These are phyloP conservation scores for Helichrysum umbraculigerum DNA, from an alignment of 129 eudicot species.

Conservation along the genomic window DNA sequence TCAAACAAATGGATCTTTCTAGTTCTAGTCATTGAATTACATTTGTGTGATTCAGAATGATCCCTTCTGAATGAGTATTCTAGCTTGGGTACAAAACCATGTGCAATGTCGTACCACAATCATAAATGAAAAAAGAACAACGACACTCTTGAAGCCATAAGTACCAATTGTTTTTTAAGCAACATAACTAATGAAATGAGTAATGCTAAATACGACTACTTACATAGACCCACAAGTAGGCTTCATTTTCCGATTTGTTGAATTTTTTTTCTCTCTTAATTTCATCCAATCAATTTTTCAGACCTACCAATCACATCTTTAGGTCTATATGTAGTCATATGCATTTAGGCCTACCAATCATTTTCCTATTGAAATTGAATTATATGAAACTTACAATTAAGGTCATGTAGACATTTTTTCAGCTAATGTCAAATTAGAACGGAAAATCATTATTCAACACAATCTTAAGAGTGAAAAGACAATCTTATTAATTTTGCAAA, in stretches of 20 bases:
- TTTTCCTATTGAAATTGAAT: no score
- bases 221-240: no score
- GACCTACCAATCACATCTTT: no score
- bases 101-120: slow-evolving; percentile 4
- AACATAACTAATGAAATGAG: neutral
- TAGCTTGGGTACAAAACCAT: slow-evolving; percentile 6
- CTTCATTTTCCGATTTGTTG: no score
- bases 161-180: neutral
- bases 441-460: no score
- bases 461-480: no score
- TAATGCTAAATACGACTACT: no score
- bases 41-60: slow-evolving; percentile 7
- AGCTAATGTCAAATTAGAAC: neutral
- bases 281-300: no score
- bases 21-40: neutral
- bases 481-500: no score
- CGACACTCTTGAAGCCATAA: slow-evolving; percentile 11
- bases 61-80: neutral
- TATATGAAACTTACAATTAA: neutral
- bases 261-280: no score
- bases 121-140: slow-evolving; percentile 16
- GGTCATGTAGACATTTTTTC: neutral
- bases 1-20: neutral
- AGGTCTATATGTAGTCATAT: no score
- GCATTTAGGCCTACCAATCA: no score